These are phyloP conservation scores for Hericium erinaceus DNA, from an alignment of 768 basidiomycete genomes.

Conservation along the genomic window DNA sequence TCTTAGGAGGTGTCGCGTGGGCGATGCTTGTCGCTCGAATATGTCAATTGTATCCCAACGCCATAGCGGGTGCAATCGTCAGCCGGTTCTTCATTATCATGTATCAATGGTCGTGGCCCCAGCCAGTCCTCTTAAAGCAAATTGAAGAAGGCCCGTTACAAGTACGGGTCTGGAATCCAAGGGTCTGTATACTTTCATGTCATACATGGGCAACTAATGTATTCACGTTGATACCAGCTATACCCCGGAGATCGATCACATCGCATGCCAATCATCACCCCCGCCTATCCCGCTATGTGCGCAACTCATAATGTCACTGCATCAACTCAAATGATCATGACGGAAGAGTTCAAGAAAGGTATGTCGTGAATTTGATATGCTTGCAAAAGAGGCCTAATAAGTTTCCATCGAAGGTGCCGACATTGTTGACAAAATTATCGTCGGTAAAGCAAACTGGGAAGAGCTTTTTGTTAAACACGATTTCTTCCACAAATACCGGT, in stretches of 20 bases:
- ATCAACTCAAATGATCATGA: conserved; percentile 94
- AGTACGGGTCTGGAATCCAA: conserved; percentile 97
- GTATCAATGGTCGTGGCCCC: conserved; percentile 98
- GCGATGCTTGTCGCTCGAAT: conserved; percentile 98
- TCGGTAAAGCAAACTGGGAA: conserved; percentile 77
- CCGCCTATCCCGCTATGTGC: conserved; percentile 98
- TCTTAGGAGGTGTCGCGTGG: conserved; percentile 98
- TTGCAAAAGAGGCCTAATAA: conserved; percentile 6
- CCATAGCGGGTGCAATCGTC: conserved; percentile 89
- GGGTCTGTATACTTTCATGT: conserved; percentile 34
- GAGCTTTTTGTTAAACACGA: conserved; percentile 94
- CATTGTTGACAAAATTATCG: conserved; percentile 87
- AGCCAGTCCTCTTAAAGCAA: conserved; percentile 93
- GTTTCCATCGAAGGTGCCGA: conserved; percentile 60
- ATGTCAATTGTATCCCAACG: conserved; percentile 96
- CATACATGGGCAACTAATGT: background rate
- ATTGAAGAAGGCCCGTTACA: conserved; percentile 92
- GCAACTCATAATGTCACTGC: conserved; percentile 96
- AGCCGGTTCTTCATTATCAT: conserved; percentile 98
- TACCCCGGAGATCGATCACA: conserved; percentile 92
- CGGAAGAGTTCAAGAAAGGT: conserved; percentile 93
- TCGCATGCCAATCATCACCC: conserved; percentile 98
- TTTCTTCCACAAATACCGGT: conserved; percentile 94
- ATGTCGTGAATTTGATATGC: background rate
- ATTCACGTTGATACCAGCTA: conserved; percentile 36